Base-by-base conservation (phyloP, 2,329 filamentous ascomycete genomes). In the Xylaria multiplex region DNA sequence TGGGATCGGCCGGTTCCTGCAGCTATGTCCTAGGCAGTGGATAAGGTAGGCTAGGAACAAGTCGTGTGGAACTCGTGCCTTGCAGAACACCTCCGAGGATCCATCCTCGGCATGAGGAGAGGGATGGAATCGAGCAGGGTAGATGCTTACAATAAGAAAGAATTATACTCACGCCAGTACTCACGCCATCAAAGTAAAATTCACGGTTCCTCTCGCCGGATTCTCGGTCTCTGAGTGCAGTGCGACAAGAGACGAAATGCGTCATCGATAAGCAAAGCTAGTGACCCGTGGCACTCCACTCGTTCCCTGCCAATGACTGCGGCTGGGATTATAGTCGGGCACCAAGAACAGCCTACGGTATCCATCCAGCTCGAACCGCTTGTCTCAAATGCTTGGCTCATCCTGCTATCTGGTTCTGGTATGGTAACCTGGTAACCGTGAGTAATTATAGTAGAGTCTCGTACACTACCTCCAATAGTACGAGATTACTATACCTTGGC, bases 191-290 rank as follows among this genome's bases (percentile, higher is more conserved):
- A 48, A 59, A 65, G 62, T 62, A 37, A 61, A n/a, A 48, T 6
- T 37, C 61, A 35, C 56, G 59, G 48, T 62, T 37, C 59, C 45
- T 50, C 6, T 57, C 48, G 59, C 62, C 66, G 55, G 63, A 50
- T 58, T 40, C 45, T 62, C 43, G 53, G 62, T 67, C 22, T 59
- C 55, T 35, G 13, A 30, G 58, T 11, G 42, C 11, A 27, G 27
- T 48, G 54, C 40, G 40, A 49, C 27, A 48, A 52, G 46, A 68
- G 66, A 65, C 64, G 66, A 59, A 62, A 69, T 74, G 74, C 75
- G 74, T 77, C 75, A 76, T 75, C 69, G 66, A 70, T 64, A 62
- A 70, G 32, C 37, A 22, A 62, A 30, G 70, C 63, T 72, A 71
- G 65, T 66, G 71, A 64, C 62, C 62, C 64, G 68, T 72, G 68